Base-by-base conservation (phyloP, 2,329 filamentous ascomycete species). In the Purpureocillium lavendulum region DNA sequence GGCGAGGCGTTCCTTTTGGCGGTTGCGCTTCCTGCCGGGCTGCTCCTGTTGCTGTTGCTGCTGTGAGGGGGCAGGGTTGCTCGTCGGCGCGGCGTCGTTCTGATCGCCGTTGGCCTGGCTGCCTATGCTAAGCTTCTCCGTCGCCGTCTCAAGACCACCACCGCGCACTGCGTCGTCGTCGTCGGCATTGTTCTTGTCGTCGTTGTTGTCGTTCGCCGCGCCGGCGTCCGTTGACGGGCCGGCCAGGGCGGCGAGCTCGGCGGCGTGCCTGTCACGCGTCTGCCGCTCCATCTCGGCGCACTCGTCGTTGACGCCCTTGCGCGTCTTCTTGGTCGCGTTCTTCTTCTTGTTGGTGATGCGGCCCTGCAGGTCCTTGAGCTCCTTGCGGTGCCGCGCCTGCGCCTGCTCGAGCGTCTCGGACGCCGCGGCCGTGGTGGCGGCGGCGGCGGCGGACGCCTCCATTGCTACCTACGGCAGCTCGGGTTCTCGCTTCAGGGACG, bases 261-360 rank as follows among this genome's bases (percentile, higher is more conserved):
- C 67, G 10, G 70, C 73, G 40, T 92, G 86, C 48, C 73, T 70
- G 52, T 84, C 81, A 45, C 76, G 78, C 32, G 86, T 56, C 40
- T 76, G 64, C 7, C 75, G 67, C 59, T 90, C 84, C 47, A 87
- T 67, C 39, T 75, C 70, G 44, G 82, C 82, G 49, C 86, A 87
- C 57, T 90, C 85, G 38, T 83, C 72, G 31, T 84, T 87, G 54
- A 90, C 70, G 21, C 82, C 80, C 58, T 83, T 87, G 54, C 68
- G 77, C 50, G 73, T 89, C 77, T 80, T 87, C 66, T 97, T 98
- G 35, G 84, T 94, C 13, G 92, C 89, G 50, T 85, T 83, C 70
- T 96, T 97, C 72, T 96, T 98, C 73, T 96, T 97, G 65, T 84
- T 88, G 5, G 87, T 96, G 55, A 94, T 80, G 43, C 83, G 81